Evolutionary conservation across 2,329 filamentous ascomycete species (phyloP).

Genomic region (Zymoseptoria pseudotritici): DNA sequence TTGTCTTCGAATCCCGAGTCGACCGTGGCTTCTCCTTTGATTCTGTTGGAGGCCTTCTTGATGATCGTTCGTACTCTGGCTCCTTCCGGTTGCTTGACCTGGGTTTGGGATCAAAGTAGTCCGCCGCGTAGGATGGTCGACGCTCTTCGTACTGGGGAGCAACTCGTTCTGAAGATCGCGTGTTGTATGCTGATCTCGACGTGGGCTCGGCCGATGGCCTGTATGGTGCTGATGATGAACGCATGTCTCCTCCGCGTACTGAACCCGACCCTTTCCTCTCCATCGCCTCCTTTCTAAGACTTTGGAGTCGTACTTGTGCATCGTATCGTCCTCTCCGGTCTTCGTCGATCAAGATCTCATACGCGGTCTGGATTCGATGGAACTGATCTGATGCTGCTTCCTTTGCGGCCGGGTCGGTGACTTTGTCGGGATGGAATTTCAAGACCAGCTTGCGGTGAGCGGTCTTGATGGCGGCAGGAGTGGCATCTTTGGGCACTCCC

Average conservation of each 20-base stretch:
- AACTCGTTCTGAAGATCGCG: conserved; percentile 13
- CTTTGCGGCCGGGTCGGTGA: conserved; percentile 65
- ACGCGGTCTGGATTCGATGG: conserved; percentile 85
- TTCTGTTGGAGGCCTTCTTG: conserved; percentile 15
- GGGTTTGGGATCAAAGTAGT: conserved; percentile 29
- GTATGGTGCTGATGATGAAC: conserved; percentile 9
- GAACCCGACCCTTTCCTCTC: conserved; percentile 28
- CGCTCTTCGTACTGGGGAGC: conserved; percentile 28
- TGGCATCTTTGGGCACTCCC: conserved; percentile 62
- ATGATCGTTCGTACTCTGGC: conserved; percentile 32
- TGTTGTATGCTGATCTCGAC: conserved; percentile 7
- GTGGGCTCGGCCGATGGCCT: conserved; percentile 7
- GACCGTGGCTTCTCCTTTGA: conserved; percentile 15
- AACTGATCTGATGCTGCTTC: conserved; percentile 78
- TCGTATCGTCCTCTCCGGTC: conserved; percentile 68
- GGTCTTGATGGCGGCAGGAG: conserved; percentile 72
- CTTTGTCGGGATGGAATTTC: conserved; percentile 64
- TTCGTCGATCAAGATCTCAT: conserved; percentile 80
- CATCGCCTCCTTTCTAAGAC: conserved; percentile 52
- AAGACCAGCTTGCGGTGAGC: conserved; percentile 88
- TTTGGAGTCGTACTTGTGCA: conserved; percentile 60
- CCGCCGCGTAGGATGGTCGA: conserved; percentile 19
- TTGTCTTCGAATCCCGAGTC: conserved; percentile 10
- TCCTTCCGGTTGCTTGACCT: conserved; percentile 32
- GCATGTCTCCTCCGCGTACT: conserved; percentile 11